Percentiles rank a stretch among this genome's conserved stretches.
Conservation (phyloP, 495 filamentous ascomycete species). For the Corynascus novoguineensis region DNA sequence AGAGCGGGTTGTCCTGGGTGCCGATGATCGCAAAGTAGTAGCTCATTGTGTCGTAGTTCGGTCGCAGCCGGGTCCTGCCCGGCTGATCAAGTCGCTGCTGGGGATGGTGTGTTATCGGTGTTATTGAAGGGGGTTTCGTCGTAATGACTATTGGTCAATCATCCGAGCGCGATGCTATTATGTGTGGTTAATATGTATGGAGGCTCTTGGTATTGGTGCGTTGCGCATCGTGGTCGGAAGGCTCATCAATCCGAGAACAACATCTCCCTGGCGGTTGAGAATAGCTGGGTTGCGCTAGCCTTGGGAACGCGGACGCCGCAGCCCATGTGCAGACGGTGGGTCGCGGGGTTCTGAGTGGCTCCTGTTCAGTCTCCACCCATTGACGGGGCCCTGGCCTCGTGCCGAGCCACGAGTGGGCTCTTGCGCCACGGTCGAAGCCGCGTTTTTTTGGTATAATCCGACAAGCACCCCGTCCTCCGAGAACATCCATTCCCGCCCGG, state of each 20-base stretch:
- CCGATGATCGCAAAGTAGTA: constrained; percentile 96
- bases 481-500: constrained; percentile 8
- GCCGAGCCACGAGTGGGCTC: constrained; percentile 16
- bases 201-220: no score
- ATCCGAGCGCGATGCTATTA: constrained; percentile 13
- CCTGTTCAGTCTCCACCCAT: neutral
- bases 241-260: neutral
- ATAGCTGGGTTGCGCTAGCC: constrained; percentile 9
- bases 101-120: constrained; percentile 3
- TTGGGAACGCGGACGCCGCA: no score
- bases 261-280: neutral
- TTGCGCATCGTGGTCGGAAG: neutral
- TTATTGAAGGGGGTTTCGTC: neutral
- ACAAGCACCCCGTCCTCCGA: neutral
- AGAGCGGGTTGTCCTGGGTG: constrained; percentile 88
- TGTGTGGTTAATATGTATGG: neutral
- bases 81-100: neutral
- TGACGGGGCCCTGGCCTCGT: neutral
- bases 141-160: constrained; percentile 26
- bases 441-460: constrained; percentile 19
- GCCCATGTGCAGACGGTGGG: constrained; percentile 13
- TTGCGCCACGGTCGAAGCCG: constrained; percentile 13
- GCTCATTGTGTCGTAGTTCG: constrained; percentile 55
- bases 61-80: neutral
- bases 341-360: constrained; percentile 21